A percentile compares a stretch with the other conserved stretches of the same genome.
Evolutionary conservation across 202 grass and related monocot species (phyloP).

Genomic region (Zoysia matrella): DNA sequence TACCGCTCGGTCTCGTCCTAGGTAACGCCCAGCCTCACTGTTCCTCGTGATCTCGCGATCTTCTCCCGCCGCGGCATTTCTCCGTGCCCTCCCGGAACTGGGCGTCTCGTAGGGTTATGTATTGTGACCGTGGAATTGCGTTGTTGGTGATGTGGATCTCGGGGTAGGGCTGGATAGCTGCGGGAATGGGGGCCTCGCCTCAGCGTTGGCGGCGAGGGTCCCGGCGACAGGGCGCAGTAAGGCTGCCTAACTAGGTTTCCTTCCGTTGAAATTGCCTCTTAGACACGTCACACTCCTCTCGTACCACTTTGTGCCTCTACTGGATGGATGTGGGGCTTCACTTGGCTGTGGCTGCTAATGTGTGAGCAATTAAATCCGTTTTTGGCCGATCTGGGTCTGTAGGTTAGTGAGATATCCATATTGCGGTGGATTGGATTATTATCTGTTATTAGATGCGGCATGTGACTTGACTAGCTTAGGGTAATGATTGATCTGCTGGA

Average conservation of each 20-base stretch:
- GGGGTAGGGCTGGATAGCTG: background rate
- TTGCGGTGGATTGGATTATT: background rate
- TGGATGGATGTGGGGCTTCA: background rate
- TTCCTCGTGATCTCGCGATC: constrained; percentile 8
- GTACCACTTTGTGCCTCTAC: background rate
- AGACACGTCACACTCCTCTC: background rate
- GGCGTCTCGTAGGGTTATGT: background rate
- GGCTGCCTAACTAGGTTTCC: background rate
- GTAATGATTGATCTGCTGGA: background rate
- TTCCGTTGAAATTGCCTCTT: background rate
- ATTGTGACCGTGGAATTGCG: background rate
- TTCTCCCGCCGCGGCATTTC: constrained; percentile 3
- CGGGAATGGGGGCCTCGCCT: background rate
- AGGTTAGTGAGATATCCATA: background rate
- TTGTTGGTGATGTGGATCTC: background rate
- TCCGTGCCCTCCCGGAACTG: background rate
- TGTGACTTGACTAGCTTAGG: background rate
- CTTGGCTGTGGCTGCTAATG: background rate
- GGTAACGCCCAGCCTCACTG: constrained; percentile 1
- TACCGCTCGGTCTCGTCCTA: background rate
- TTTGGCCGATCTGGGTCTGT: background rate
- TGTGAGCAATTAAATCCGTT: background rate
- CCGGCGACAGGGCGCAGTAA: background rate
- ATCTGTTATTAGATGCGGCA: background rate
- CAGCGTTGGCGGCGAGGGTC: background rate